Percentiles rank a stretch among this genome's conserved stretches.
Conservation (phyloP, 805 yeast genomes). For the Sugiyamaella mastotermitis region DNA sequence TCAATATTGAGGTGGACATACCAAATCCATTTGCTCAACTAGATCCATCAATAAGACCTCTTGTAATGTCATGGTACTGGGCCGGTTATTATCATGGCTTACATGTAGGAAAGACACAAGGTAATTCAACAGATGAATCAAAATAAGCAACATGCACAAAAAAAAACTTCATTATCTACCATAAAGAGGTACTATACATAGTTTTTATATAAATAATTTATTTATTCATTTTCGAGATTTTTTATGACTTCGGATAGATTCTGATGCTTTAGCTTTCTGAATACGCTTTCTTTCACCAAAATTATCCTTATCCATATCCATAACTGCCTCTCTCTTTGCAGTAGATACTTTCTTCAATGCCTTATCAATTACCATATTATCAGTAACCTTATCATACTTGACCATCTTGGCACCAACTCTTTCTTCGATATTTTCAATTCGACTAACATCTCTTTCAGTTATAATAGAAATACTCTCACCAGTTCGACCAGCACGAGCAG, state of each 20-base stretch:
- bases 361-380: conserved; percentile 67
- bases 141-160: no score
- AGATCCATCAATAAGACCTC: conserved; percentile 16
- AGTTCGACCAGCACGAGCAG: conserved; percentile 92
- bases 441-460: conserved; percentile 75
- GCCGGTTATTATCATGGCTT: conserved; percentile 26
- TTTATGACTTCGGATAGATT: neutral
- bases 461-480: conserved; percentile 83
- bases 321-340: conserved; percentile 83
- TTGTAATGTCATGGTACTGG: conserved; percentile 27
- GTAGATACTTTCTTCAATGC: conserved; percentile 64
- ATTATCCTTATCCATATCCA: conserved; percentile 89
- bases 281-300: conserved; percentile 55
- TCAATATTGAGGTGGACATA: no score
- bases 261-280: neutral
- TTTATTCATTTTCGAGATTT: no score
- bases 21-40: conserved; percentile 15
- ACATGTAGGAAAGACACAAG: conserved; percentile 11
- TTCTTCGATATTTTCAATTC: conserved; percentile 81
- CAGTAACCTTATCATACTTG: conserved; percentile 64
- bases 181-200: no score
- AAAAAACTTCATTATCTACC: no score
- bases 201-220: no score
- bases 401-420: conserved; percentile 76
- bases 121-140: no score